These are phyloP conservation scores for Moesziomyces globuligerus DNA, from an alignment of 1,284 basidiomycete species.

Conservation along the genomic window DNA sequence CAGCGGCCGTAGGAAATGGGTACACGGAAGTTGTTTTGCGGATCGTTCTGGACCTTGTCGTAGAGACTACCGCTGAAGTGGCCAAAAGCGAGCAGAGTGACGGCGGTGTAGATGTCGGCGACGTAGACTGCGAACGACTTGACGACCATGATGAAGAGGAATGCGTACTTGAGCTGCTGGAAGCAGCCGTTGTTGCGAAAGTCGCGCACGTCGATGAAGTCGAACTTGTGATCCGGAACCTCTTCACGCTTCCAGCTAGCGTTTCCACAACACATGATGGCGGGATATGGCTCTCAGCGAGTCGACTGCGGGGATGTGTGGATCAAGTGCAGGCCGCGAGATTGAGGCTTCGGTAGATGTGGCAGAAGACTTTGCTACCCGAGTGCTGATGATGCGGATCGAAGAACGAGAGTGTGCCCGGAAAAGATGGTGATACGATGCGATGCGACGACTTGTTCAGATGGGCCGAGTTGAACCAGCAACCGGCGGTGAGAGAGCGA, in stretches of 20 bases:
- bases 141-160: slow-evolving; percentile 89
- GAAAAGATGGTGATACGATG: slow-evolving; percentile 13
- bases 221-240: slow-evolving; percentile 99
- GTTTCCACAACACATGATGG: slow-evolving; percentile 56
- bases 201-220: slow-evolving; percentile 92
- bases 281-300: too few species aligned
- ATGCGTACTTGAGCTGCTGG: slow-evolving; percentile 89
- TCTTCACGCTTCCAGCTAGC: slow-evolving; percentile 89
- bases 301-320: too few species aligned
- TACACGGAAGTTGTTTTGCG: slow-evolving; percentile 80
- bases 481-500: slow-evolving; percentile 6
- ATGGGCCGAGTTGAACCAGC: slow-evolving; percentile 15
- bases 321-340: too few species aligned
- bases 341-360: too few species aligned
- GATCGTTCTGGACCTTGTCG: slow-evolving; percentile 75
- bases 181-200: slow-evolving; percentile 86
- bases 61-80: slow-evolving; percentile 86
- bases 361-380: not conserved
- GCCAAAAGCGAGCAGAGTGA: slow-evolving; percentile 92
- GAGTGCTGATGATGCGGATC: slow-evolving; percentile 5
- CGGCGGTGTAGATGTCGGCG: slow-evolving; percentile 96
- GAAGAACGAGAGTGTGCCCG: slow-evolving; percentile 21
- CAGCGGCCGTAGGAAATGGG: slow-evolving; percentile 90
- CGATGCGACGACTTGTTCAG: slow-evolving; percentile 23
- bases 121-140: slow-evolving; percentile 95